Evolutionary conservation across 129 eudicot genomes (phyloP).

Genomic region (Sambucus nigra): DNA sequence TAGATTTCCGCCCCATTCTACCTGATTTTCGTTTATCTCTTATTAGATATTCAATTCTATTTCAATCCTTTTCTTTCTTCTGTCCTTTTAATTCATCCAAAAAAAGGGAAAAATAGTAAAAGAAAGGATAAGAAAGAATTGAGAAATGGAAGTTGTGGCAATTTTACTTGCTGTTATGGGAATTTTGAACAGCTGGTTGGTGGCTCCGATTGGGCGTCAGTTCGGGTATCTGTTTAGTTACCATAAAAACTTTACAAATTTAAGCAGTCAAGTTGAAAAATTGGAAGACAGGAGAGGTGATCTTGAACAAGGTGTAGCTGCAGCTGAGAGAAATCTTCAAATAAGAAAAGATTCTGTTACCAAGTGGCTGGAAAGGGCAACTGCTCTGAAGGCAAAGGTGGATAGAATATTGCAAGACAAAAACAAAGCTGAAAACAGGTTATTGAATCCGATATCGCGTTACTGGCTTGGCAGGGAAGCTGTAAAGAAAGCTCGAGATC

Average conservation of each 20-base stretch:
- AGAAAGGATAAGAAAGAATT: neutral
- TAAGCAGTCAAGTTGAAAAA: constrained; percentile 5
- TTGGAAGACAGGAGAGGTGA: constrained; percentile 16
- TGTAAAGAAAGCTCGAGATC: constrained; percentile 3
- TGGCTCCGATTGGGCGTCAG: constrained; percentile 16
- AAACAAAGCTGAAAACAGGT: constrained; percentile 4
- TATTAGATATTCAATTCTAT: no score
- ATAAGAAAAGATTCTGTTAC: constrained; percentile 11
- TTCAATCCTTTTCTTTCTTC: no score
- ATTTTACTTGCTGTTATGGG: neutral
- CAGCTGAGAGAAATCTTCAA: constrained; percentile 14
- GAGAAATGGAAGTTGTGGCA: neutral
- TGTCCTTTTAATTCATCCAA: no score
- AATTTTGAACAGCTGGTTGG: constrained; percentile 6
- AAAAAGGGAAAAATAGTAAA: no score
- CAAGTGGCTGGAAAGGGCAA: constrained; percentile 19
- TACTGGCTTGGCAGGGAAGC: constrained; percentile 19
- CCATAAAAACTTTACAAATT: constrained; percentile 11
- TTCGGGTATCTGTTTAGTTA: constrained; percentile 13
- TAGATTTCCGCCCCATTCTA: no score
- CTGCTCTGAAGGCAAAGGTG: constrained; percentile 9
- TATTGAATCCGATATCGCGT: constrained; percentile 3
- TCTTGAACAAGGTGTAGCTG: constrained; percentile 13
- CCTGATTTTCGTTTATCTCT: no score
- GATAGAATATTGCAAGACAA: constrained; percentile 4